Conservation (phyloP, 2,329 filamentous ascomycete species). For the Neofusicoccum parvum region DNA sequence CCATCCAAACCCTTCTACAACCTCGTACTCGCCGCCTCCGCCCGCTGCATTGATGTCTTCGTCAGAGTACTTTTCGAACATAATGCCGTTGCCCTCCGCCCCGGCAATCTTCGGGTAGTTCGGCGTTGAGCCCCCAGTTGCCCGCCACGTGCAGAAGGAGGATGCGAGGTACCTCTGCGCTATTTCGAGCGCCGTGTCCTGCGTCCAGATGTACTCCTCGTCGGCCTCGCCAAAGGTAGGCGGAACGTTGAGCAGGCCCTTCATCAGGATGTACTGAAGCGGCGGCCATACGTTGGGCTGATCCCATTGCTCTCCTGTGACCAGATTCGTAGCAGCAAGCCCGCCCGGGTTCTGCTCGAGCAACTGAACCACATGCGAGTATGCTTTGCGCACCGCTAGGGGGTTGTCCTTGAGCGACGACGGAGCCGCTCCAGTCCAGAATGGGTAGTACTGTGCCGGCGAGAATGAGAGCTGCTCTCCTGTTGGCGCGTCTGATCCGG, state of each 20-base stretch:
- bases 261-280: constrained; percentile 65
- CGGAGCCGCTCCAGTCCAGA: constrained; percentile 69
- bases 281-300: constrained; percentile 72
- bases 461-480: constrained; percentile 62
- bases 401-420: constrained; percentile 60
- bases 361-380: constrained; percentile 55
- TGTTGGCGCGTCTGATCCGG: constrained; percentile 49
- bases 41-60: constrained; percentile 63
- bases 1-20: constrained; percentile 73
- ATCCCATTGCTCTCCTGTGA: constrained; percentile 69
- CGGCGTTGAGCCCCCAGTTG: constrained; percentile 64
- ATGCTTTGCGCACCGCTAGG: constrained; percentile 58
- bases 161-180: constrained; percentile 69
- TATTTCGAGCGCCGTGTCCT: constrained; percentile 59
- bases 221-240: constrained; percentile 58
- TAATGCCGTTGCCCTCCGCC: constrained; percentile 56
- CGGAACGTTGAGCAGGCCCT: constrained; percentile 62
- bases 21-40: constrained; percentile 68
- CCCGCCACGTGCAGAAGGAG: constrained; percentile 70
- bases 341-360: constrained; percentile 58
- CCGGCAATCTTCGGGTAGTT: constrained; percentile 55
- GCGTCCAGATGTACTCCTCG: constrained; percentile 56
- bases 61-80: constrained; percentile 72
- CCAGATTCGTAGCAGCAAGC: constrained; percentile 64
- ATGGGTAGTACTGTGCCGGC: constrained; percentile 66